phyloP scores from a whole-genome alignment of 805 yeast genomes.

The Cyberlindnera xishuangbannaensis region DNA sequence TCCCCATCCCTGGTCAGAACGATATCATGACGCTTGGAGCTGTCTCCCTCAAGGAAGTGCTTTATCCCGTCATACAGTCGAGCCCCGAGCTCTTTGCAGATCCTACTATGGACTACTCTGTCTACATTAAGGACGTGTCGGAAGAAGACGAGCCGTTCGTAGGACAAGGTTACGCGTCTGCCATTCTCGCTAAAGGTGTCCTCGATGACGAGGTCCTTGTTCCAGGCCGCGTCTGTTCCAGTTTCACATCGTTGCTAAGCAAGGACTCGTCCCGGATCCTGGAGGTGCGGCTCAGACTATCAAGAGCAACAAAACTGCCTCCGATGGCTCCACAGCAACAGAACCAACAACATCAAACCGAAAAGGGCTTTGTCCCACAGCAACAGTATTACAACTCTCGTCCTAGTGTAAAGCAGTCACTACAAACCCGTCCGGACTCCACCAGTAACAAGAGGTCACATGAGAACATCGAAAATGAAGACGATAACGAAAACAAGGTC shows the following conservation, averaged over 20 bases:
- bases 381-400: slow-evolving; percentile 9
- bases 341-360: not conserved
- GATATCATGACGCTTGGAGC: slow-evolving; percentile 38
- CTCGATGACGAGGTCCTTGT: slow-evolving; percentile 35
- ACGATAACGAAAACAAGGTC: slow-evolving; percentile 1
- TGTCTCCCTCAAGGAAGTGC: slow-evolving; percentile 38
- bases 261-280: slow-evolving; percentile 41
- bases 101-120: slow-evolving; percentile 39
- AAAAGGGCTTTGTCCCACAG: slow-evolving; percentile 2
- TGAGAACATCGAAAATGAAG: no score
- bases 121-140: slow-evolving; percentile 41
- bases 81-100: slow-evolving; percentile 37
- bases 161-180: slow-evolving; percentile 39
- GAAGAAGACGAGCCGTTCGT: slow-evolving; percentile 48
- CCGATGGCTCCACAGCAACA: not conserved
- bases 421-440: no score
- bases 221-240: slow-evolving; percentile 51
- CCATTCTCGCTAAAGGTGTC: slow-evolving; percentile 19
- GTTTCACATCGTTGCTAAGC: slow-evolving; percentile 41
- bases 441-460: slow-evolving; percentile 4
- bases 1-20: slow-evolving; percentile 38
- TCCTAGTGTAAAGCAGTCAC: no score
- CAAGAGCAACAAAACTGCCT: slow-evolving; percentile 15
- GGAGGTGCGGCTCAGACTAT: slow-evolving; percentile 49
- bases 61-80: slow-evolving; percentile 40